Base-by-base conservation (phyloP, 2,329 filamentous ascomycete species). In the Mycosphaerella arachidis region DNA sequence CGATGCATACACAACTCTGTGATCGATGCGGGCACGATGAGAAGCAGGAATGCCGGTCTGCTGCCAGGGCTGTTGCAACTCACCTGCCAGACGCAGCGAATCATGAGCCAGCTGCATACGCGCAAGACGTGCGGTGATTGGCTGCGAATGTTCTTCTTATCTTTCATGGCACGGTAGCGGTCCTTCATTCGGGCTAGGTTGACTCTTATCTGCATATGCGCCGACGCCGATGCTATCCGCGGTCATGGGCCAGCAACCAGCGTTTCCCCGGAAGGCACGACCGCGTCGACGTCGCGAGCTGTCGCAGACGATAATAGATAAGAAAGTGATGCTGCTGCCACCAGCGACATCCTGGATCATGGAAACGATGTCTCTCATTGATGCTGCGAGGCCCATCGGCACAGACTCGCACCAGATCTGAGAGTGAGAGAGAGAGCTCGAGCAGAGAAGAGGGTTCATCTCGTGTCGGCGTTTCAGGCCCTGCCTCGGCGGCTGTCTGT, bases 31-130 rank as follows among this genome's bases (percentile, higher is more conserved):
- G 48, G 48, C 33, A 31, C 27, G 48, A 52, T 52, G 48, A 52
- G 48, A 35, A 43, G 40, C 50, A 35, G 50, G 50, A 52, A 52
- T 52, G 50, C 50, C 35, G 50, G 50, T 52, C 50, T 52, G n/a
- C 29, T 18, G 8, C 6, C 10, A 50, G 40, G 40, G 5, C 13
- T 18, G 40, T 43, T 43, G 40, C 16, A 43, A 43, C 18, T 43
- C 40, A 16, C 40, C 40, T n/a, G 40, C 13, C 13, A 18, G 13
- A 43, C 13, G n/a, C 40, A 20, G 12, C 46, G 46, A 27, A 50
- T 50, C 46, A 50, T 10, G 20, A 29, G 18, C 10, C 7, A 18
- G 46, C 24, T 29, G 13, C 8, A 29, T 27, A 54, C 29, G 52
- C 35, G 52, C 35, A 12, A 24, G 6, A n/a, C 31, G 52, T 8